phyloP scores from a whole-genome alignment of 1,284 basidiomycete genomes.

The Sanghuangporus baumii region DNA sequence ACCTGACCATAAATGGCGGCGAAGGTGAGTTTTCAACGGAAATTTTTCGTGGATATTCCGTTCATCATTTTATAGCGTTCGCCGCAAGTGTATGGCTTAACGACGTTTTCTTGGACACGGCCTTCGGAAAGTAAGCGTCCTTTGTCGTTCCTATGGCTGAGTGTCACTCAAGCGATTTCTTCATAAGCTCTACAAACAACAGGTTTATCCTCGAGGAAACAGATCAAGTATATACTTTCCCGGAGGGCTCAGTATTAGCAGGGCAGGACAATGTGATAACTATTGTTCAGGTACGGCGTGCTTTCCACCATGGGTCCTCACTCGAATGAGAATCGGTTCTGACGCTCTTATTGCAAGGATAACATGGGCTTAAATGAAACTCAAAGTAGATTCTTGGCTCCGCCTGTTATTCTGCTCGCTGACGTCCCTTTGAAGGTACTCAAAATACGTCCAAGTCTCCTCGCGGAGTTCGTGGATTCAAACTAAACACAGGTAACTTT shows the following conservation, averaged over 20 bases:
- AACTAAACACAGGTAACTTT: constrained; percentile 54
- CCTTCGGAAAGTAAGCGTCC: constrained; percentile 58
- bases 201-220: constrained; percentile 52
- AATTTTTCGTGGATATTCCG: not conserved
- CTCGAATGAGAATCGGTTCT: not conserved
- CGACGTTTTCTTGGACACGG: constrained; percentile 61
- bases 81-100: constrained; percentile 82
- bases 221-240: constrained; percentile 59
- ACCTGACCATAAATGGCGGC: constrained; percentile 74
- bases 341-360: constrained; percentile 39
- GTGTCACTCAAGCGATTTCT: constrained; percentile 28
- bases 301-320: not conserved
- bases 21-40: constrained; percentile 41
- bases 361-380: constrained; percentile 75
- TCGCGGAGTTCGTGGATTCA: constrained; percentile 73
- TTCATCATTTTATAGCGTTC: constrained; percentile 41
- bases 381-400: constrained; percentile 35
- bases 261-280: constrained; percentile 69
- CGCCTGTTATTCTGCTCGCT: too few relatives aligned
- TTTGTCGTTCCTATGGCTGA: not conserved
- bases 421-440: constrained; percentile 15
- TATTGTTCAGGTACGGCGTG: constrained; percentile 53
- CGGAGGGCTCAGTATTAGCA: constrained; percentile 40
- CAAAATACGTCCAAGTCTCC: constrained; percentile 53
- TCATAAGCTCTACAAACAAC: constrained; percentile 49